Base-by-base conservation (phyloP, 1,284 basidiomycete genomes). In the Rhizopogon hawkerae region DNA sequence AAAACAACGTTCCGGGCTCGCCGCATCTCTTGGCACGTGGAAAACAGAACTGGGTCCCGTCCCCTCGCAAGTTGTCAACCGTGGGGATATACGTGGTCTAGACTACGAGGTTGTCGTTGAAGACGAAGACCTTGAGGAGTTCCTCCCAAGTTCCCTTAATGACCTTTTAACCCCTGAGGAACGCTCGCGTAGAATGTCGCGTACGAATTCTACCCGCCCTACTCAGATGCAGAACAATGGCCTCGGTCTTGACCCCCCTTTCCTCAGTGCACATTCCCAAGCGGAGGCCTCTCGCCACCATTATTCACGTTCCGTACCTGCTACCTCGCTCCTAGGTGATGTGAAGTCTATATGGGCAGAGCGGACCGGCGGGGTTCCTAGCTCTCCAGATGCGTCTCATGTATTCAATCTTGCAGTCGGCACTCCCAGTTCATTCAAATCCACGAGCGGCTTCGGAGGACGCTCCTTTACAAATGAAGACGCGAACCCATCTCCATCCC, bases 91-190 rank as follows among this genome's bases (percentile, higher is more conserved):
- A 37, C 50, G 55, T 46, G 62, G 35, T 52, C 50, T n/a, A 60
- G 35, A 51, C 5, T 56, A 60, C 0, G 74, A 75, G 3, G 62
- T 71, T n/a, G 75, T 75, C 0, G 78, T 79, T 0, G 80, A 80
- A 23, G 84, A 85, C 48, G 88, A 84, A 38, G 86, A 91, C 56
- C 67, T 89, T 47, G 92, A 96, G 60, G 91, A 92, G 51, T 86
- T 94, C 61, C 65, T 95, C 24, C 92, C 92, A 0, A 85, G 87
- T 47, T 89, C 85, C 6, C 69, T 95, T 44, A 88, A 81, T n/a
- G 91, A 94, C 54, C 72, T 95, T 13, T 71, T 95, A 38, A 94
- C 90, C 0, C 89, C 89, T 0, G 86, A 85, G 54, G 92, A 95
- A 65, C 72, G 77, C 47, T 84, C 79, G 31, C 73, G 91, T 37